phyloP scores from a whole-genome alignment of 495 filamentous ascomycete genomes.

The Bombardia bombarda region DNA sequence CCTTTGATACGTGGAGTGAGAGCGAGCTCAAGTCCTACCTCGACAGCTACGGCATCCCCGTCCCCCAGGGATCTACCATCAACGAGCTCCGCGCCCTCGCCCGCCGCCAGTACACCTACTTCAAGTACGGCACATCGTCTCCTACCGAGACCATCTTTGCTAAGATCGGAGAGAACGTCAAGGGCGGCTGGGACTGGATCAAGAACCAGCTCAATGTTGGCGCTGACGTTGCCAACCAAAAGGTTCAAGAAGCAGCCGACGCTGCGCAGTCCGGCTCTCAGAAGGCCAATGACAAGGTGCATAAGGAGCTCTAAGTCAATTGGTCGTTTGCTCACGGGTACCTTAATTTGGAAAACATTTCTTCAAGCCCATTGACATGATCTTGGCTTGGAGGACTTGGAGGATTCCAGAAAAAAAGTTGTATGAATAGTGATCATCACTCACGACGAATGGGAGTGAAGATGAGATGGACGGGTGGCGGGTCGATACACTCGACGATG shows the following conservation, averaged over 20 bases:
- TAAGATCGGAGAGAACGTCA: slow-evolving; percentile 48
- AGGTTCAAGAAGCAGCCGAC: slow-evolving; percentile 16
- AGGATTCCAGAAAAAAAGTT: no score
- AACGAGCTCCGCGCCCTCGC: slow-evolving; percentile 62
- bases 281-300: slow-evolving; percentile 4
- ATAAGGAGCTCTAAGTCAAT: slow-evolving; percentile 14
- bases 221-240: slow-evolving; percentile 37
- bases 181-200: slow-evolving; percentile 50
- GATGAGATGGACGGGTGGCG: no score
- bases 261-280: slow-evolving; percentile 28
- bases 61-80: slow-evolving; percentile 59
- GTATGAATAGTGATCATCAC: no score
- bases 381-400: neutral
- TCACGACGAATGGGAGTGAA: no score
- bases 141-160: slow-evolving; percentile 59
- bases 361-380: neutral
- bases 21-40: slow-evolving; percentile 73
- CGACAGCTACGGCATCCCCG: slow-evolving; percentile 70
- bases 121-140: slow-evolving; percentile 65
- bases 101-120: slow-evolving; percentile 65
- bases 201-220: slow-evolving; percentile 51
- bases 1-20: slow-evolving; percentile 75
- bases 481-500: no score
- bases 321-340: no score
- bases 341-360: no score